Evolutionary conservation across 495 filamentous ascomycete genomes (phyloP), one percentile per base, ranked within the genome.

Genomic region (Podospora fimiseda): DNA sequence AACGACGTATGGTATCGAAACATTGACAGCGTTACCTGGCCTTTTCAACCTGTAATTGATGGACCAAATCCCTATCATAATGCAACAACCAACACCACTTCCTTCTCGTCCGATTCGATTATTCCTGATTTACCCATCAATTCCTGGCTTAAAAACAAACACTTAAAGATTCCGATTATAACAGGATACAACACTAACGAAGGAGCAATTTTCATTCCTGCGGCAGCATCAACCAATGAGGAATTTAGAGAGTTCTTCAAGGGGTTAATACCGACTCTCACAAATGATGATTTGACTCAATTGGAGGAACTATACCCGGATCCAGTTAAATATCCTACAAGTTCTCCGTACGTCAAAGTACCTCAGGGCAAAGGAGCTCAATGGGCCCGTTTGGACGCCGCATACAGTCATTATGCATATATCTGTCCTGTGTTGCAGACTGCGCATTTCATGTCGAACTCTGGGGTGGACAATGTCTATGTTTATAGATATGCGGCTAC

Each of bases 11-110:
- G 76, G 65, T 66, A 74, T 46, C 70, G 66, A 36, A 84, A 80
- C 62, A 70, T 74, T 27, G 60, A 66, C 9, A 77, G 73, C 38
- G 69, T 87, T 0, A 77, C 80, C 3, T 85, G 83, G 83, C 74
- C 83, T 8, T 87, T 85, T 61, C 83, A 86, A 55, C 83, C 84
- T 33, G 82, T 83, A 49, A 81, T 86, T 52, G 84, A 86, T 55
- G 74, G 74, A 1, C 64, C 69, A 16, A 64, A 72, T 23, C 33
- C 41, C n/a, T 46, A 60, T 33, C 50, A 58, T 50, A 62, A 61
- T 48, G 61, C 59, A n/a, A n/a, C 9, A 61, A 44, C 51, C 56
- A 43, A 0, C 23, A 36, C 33, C 27, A 33, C 11, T 47, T 23
- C 23, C 44, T 30, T 15, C 23, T 5, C 46, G 4, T 50, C 16